Conservation (phyloP, 306 rosid species). For the Ceratonia siliqua region DNA sequence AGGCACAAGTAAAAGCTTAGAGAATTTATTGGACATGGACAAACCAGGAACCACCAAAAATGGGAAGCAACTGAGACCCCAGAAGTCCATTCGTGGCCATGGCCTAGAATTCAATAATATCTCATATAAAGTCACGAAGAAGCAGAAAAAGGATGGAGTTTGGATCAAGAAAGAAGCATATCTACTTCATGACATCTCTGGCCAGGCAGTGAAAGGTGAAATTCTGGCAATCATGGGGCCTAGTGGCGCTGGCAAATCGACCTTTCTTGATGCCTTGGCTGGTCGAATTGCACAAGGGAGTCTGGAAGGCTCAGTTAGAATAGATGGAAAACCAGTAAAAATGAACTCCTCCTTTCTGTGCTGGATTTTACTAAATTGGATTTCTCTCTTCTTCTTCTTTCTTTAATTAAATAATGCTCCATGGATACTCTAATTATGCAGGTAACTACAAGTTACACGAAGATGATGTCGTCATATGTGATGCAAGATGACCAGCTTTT, state of each 20-base stretch:
- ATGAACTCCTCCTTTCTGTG: not conserved
- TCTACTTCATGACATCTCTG: constrained; percentile 85
- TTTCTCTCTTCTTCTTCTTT: not conserved
- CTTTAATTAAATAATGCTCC: not conserved
- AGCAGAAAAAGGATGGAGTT: constrained; percentile 73
- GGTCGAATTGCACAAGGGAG: constrained; percentile 86
- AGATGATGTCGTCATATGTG: constrained; percentile 87
- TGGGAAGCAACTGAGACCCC: constrained; percentile 31
- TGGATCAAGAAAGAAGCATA: constrained; percentile 72
- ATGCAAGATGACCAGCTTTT: constrained; percentile 96
- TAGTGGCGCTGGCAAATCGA: constrained; percentile 97
- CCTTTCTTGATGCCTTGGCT: constrained; percentile 89
- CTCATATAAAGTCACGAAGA: constrained; percentile 72
- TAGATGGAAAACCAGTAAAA: constrained; percentile 67
- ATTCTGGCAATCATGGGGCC: constrained; percentile 94
- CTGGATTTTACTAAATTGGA: not conserved
- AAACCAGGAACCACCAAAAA: constrained; percentile 46
- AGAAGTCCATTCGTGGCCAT: constrained; percentile 53
- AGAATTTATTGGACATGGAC: constrained; percentile 58
- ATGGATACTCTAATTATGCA: constrained; percentile 26
- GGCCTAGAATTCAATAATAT: constrained; percentile 79
- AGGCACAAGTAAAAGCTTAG: constrained; percentile 53
- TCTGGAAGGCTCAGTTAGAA: constrained; percentile 75
- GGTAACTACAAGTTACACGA: constrained; percentile 90
- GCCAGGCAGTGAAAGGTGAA: constrained; percentile 77